These are phyloP conservation scores for Ceratocystis variospora DNA, from an alignment of 2,329 filamentous ascomycete species.

Conservation along the genomic window DNA sequence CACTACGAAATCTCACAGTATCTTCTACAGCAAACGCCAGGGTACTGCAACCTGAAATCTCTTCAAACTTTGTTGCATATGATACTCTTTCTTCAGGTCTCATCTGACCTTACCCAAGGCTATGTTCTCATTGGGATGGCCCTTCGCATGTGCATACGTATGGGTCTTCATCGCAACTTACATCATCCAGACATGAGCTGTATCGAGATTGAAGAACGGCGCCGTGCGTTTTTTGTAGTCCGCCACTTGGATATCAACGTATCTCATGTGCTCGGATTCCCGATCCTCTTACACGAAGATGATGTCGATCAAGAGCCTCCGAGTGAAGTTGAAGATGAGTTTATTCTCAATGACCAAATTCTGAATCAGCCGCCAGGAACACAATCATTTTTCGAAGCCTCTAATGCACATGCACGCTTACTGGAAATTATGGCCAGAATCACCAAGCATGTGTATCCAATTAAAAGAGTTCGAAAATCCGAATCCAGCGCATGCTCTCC, in stretches of 20 bases:
- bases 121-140: conserved; percentile 72
- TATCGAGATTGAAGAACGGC: conserved; percentile 49
- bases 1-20: conserved; percentile 57
- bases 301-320: conserved; percentile 55
- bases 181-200: conserved; percentile 47
- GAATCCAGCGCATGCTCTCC: conserved; percentile 28
- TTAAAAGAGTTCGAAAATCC: conserved; percentile 22
- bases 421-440: conserved; percentile 52
- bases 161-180: conserved; percentile 64
- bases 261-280: conserved; percentile 52
- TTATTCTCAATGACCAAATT: conserved; percentile 46
- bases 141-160: conserved; percentile 57
- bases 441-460: conserved; percentile 48
- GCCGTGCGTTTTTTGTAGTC: conserved; percentile 53
- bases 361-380: conserved; percentile 40
- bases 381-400: conserved; percentile 48
- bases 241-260: conserved; percentile 60
- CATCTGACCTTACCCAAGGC: conserved; percentile 64
- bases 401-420: conserved; percentile 50
- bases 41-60: conserved; percentile 60
- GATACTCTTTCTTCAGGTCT: conserved; percentile 67
- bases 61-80: conserved; percentile 66
- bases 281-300: conserved; percentile 47
- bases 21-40: conserved; percentile 50
- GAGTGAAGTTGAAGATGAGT: conserved; percentile 52